Base-by-base conservation (phyloP, 345 rosid genomes). In the Punica granatum region DNA sequence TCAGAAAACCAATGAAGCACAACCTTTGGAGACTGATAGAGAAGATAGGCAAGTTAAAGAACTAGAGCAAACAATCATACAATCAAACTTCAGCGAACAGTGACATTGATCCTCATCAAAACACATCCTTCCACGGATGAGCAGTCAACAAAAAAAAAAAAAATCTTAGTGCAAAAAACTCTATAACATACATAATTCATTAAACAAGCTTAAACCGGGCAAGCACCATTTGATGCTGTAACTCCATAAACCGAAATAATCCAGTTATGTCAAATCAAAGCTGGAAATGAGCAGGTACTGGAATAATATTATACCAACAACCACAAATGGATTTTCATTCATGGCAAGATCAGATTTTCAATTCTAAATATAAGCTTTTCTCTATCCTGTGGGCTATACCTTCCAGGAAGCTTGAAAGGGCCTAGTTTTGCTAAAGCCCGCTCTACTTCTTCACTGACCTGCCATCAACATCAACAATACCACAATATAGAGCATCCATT, bases 391-490 rank as follows among this genome's bases (percentile, higher is more conserved):
- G 53, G 31, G 54, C 26, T 67, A 6, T 78, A 91, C 96, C 94
- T 85, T 63, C 79, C 88, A 66, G 39, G 73, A 71, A 86, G 76
- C 74, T 84, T 88, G 59, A 88, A 81, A 73, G 97, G 93, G 32
- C 86, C 93, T 34, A 92, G 68, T 76, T 87, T 94, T 64, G 96
- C 90, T 70, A 94, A 73, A 72, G 99, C 99, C 30, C 99, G 84
- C 69, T 94, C 99, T 63, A 94, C 99, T 78, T 94, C 99, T 80
- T 94, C 99, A 49, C 99, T 91, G 49, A 94, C 98, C 98, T 93
- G 78, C 65, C 71, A 66, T 25, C 67, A 33, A 63, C 61, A 54
- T 48, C 36, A 0, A 56, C 7, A 9, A 62, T 26, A 68, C 1
- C 64, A 66, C 59, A 53, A 69, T 68, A 76, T n/a, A 14, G 16